phyloP scores from a whole-genome alignment of 129 eudicot genomes.

The Chrysanthemum lavandulifolium region DNA sequence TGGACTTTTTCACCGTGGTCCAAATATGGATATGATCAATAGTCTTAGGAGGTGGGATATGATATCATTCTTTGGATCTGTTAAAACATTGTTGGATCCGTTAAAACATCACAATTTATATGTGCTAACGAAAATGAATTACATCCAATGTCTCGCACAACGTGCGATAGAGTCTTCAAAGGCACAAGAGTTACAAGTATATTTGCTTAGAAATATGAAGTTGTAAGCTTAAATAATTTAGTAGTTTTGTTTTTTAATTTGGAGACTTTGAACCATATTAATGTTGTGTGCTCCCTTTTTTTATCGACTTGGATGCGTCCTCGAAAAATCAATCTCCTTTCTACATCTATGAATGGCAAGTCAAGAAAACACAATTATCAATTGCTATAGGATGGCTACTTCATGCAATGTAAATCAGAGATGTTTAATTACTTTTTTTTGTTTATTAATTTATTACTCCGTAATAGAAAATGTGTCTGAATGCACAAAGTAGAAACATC shows the following conservation, averaged over 20 bases:
- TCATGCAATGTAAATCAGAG: too few relatives aligned
- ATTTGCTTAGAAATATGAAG: constrained; percentile 40
- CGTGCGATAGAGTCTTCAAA: constrained; percentile 54
- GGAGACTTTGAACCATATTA: constrained; percentile 8
- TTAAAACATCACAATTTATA: too few relatives aligned
- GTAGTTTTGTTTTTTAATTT: constrained; percentile 13
- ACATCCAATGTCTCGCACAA: constrained; percentile 40
- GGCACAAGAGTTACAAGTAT: constrained; percentile 54
- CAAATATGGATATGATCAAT: constrained; percentile 9
- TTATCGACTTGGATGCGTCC: not conserved
- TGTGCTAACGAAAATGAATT: constrained; percentile 45
- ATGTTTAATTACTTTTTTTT: too few relatives aligned
- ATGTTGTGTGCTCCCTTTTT: not conserved
- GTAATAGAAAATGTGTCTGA: too few relatives aligned
- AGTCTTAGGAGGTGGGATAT: too few relatives aligned
- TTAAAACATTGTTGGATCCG: too few relatives aligned
- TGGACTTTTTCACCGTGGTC: constrained; percentile 20
- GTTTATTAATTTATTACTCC: too few relatives aligned
- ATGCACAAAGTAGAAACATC: too few relatives aligned
- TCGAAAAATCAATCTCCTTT: not conserved
- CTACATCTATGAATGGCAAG: too few relatives aligned
- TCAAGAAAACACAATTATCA: too few relatives aligned
- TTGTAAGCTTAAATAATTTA: constrained; percentile 3
- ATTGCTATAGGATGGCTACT: too few relatives aligned
- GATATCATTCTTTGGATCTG: too few relatives aligned